Conservation (phyloP, 345 rosid species). For the Euclidium syriacum region DNA sequence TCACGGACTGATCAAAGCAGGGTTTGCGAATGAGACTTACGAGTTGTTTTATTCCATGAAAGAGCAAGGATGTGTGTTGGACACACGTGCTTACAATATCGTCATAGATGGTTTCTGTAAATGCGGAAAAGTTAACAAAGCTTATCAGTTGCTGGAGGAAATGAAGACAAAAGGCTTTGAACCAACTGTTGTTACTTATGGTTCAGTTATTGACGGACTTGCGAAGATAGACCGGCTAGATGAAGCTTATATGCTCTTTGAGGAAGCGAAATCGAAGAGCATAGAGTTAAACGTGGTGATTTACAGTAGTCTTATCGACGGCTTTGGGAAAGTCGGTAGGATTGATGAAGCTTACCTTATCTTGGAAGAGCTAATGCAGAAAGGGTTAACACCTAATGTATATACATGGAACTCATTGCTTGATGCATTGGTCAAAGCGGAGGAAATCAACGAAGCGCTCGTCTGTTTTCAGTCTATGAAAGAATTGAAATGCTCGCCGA, state of each 20-base stretch:
- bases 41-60: conserved; percentile 80
- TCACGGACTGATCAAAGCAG: conserved; percentile 81
- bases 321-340: conserved; percentile 96
- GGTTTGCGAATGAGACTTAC: conserved; percentile 75
- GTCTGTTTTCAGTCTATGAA: conserved; percentile 83
- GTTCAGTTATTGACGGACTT: conserved; percentile 83
- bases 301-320: conserved; percentile 85
- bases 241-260: conserved; percentile 96
- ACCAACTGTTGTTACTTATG: conserved; percentile 89
- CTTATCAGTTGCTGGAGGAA: conserved; percentile 91
- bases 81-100: conserved; percentile 76
- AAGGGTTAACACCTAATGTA: conserved; percentile 71
- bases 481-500: conserved; percentile 64
- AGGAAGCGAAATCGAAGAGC: conserved; percentile 84
- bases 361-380: conserved; percentile 95
- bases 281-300: conserved; percentile 69
- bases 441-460: conserved; percentile 83
- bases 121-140: conserved; percentile 86
- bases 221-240: conserved; percentile 92
- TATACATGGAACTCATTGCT: conserved; percentile 96
- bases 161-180: conserved; percentile 79
- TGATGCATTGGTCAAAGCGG: conserved; percentile 83
- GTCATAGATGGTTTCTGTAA: conserved; percentile 92
- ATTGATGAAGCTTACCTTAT: conserved; percentile 94
- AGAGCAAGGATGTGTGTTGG: conserved; percentile 81